Conservation (phyloP, 495 filamentous ascomycete species). For the Aspergillus homomorphus region DNA sequence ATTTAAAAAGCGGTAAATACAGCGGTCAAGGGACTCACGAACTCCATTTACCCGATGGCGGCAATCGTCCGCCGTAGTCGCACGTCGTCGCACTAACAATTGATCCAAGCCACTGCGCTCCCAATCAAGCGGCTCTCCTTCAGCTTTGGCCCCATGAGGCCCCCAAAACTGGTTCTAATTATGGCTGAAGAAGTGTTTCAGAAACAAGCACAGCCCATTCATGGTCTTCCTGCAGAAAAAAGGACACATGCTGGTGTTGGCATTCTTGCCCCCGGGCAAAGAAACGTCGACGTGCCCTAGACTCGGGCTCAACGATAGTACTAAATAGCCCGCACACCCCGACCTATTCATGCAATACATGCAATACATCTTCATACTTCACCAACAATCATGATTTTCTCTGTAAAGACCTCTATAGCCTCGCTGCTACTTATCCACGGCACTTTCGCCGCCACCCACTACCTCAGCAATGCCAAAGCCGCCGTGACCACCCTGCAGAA, state of each 20-base stretch:
- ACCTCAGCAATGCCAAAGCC: slow-evolving; percentile 28
- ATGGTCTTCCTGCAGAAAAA: not conserved
- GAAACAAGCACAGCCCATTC: not conserved
- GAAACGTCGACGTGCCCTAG: not conserved
- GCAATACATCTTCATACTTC: not conserved
- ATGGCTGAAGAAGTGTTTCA: not conserved
- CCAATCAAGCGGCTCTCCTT: not conserved
- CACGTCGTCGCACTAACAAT: not conserved
- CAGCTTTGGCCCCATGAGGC: not conserved
- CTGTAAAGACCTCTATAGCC: not conserved
- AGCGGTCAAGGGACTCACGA: too few relatives aligned
- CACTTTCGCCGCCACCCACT: not conserved
- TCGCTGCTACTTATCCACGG: not conserved
- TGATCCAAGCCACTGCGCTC: not conserved
- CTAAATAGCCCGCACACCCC: not conserved
- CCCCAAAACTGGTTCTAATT: not conserved
- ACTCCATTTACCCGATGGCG: too few relatives aligned
- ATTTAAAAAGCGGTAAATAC: too few relatives aligned
- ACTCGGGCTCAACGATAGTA: not conserved
- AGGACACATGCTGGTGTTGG: not conserved
- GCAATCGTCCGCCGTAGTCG: too few relatives aligned
- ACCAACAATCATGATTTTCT: not conserved
- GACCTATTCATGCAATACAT: not conserved
- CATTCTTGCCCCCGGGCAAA: not conserved
- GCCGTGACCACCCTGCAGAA: slow-evolving; percentile 52